A percentile compares a stretch with the other conserved stretches of the same genome.
Evolutionary conservation across 75 land plant species (phyloP).

Genomic region (Cupressus sempervirens): DNA sequence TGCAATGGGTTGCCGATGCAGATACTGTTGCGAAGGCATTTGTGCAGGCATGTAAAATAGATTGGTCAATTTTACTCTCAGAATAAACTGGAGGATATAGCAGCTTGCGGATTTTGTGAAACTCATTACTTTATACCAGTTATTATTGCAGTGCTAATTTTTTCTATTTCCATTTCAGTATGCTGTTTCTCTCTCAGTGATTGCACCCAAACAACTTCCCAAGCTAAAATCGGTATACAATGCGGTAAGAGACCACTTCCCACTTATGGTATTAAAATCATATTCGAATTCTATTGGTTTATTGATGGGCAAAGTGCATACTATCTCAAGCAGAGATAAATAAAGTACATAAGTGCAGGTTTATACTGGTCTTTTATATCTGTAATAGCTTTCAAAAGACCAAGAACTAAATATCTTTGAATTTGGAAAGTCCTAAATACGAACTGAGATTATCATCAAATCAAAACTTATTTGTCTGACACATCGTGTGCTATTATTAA

Average conservation of each 20-base stretch:
- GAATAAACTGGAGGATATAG: background rate
- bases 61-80: background rate
- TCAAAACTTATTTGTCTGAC: background rate
- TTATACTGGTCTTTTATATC: background rate
- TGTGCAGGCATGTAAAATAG: constrained; percentile 47
- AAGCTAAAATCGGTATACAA: constrained; percentile 60
- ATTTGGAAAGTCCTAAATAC: background rate
- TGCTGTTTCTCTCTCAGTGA: constrained; percentile 73
- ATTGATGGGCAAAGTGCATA: background rate
- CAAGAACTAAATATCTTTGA: background rate
- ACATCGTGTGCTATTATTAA: background rate
- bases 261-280: background rate
- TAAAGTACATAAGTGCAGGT: background rate
- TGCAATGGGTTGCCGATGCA: constrained; percentile 75
- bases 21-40: constrained; percentile 89
- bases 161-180: constrained; percentile 41
- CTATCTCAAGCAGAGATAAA: background rate
- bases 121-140: background rate
- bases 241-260: constrained; percentile 44
- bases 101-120: background rate
- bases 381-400: background rate
- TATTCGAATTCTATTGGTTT: background rate
- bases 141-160: background rate
- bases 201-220: constrained; percentile 87
- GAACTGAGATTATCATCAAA: background rate